These are phyloP conservation scores for Ogataea methylovora DNA, from an alignment of 805 yeast genomes.

Conservation along the genomic window DNA sequence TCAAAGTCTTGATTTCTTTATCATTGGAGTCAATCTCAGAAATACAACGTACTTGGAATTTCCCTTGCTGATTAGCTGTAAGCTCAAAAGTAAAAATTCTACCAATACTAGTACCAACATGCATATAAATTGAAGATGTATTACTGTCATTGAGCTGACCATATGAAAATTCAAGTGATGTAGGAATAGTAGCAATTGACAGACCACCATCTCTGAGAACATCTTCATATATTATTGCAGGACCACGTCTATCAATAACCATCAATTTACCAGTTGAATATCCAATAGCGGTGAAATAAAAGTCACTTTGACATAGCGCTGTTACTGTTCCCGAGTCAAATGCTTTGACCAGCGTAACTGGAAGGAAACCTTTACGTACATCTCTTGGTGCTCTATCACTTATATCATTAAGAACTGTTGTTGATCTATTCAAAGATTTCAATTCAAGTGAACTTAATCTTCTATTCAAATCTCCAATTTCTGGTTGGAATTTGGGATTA, in stretches of 20 bases:
- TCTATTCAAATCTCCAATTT: conserved; percentile 13
- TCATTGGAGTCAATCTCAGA: conserved; percentile 42
- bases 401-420: conserved; percentile 33
- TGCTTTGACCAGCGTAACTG: conserved; percentile 39
- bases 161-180: conserved; percentile 66
- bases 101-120: conserved; percentile 74
- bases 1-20: conserved; percentile 44
- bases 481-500: conserved; percentile 37
- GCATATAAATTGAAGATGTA: conserved; percentile 63
- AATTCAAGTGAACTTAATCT: conserved; percentile 22
- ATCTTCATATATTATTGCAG: conserved; percentile 39
- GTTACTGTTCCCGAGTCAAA: conserved; percentile 41
- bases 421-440: conserved; percentile 20
- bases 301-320: conserved; percentile 56
- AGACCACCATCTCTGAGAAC: conserved; percentile 20
- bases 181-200: conserved; percentile 29
- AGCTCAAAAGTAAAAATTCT: conserved; percentile 59
- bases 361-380: conserved; percentile 55
- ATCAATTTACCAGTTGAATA: conserved; percentile 68
- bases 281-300: conserved; percentile 81
- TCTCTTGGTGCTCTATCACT: conserved; percentile 43
- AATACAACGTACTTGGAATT: conserved; percentile 48
- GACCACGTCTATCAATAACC: conserved; percentile 71
- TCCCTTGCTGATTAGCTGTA: conserved; percentile 53
- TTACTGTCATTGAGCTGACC: conserved; percentile 47